Percentiles rank a stretch among this genome's conserved stretches.
These are phyloP conservation scores for Prinsepia uniflora DNA, from an alignment of 306 rosid genomes.

Conservation along the genomic window DNA sequence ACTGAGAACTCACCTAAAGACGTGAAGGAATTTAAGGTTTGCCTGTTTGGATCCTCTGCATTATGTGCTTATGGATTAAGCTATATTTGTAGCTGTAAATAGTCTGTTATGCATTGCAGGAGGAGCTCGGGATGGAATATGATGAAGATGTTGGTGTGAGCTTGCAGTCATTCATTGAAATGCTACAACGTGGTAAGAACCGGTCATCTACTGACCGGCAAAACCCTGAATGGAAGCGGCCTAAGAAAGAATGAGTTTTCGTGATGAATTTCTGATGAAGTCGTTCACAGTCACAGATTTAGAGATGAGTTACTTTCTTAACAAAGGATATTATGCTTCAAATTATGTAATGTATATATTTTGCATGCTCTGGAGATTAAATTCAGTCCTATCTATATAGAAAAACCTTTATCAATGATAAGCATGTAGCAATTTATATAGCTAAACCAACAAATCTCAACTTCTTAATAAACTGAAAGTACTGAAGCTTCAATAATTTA, in stretches of 20 bases:
- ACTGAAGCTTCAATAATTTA: neutral
- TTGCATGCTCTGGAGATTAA: slow-evolving; percentile 11
- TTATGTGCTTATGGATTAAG: slow-evolving; percentile 2
- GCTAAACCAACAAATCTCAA: slow-evolving; percentile 10
- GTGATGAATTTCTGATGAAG: slow-evolving; percentile 11
- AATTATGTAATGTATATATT: slow-evolving; percentile 7
- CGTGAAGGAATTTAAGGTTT: slow-evolving; percentile 78
- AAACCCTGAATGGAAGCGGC: slow-evolving; percentile 31
- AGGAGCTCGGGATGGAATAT: slow-evolving; percentile 82
- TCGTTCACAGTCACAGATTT: slow-evolving; percentile 13
- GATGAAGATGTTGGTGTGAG: slow-evolving; percentile 74
- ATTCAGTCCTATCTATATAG: neutral
- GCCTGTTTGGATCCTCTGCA: slow-evolving; percentile 6
- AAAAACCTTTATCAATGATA: neutral
- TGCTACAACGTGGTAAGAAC: slow-evolving; percentile 58
- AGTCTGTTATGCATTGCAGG: slow-evolving; percentile 40
- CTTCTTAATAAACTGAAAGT: neutral
- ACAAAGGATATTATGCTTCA: neutral
- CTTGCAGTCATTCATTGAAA: slow-evolving; percentile 60
- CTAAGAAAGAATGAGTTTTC: slow-evolving; percentile 42
- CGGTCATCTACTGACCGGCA: neutral
- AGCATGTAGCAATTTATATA: neutral
- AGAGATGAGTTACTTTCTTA: slow-evolving; percentile 21
- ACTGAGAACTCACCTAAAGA: slow-evolving; percentile 88
- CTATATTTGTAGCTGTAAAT: slow-evolving; percentile 9